phyloP scores from a whole-genome alignment of 202 grass and related monocot genomes.

The Cymbopogon flexuosus region DNA sequence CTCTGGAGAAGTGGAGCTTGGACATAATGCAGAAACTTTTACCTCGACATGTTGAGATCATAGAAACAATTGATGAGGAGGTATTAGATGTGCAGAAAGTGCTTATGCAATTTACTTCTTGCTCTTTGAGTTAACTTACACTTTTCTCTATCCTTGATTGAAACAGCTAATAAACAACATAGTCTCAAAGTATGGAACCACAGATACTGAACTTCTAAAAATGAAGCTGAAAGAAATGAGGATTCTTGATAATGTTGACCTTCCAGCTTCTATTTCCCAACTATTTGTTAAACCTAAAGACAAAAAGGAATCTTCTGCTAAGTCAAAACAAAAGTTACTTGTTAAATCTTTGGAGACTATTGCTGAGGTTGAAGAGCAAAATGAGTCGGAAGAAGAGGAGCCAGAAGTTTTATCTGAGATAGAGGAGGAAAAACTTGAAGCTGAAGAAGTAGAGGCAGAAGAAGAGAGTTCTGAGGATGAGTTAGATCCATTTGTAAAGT shows the following conservation, averaged over 20 bases:
- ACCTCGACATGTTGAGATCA: slow-evolving; percentile 96
- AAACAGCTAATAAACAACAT: slow-evolving; percentile 74
- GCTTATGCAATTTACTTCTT: slow-evolving; percentile 23
- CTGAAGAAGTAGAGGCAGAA: slow-evolving; percentile 37
- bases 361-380: slow-evolving; percentile 28
- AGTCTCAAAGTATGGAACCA: slow-evolving; percentile 62
- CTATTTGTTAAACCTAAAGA: slow-evolving; percentile 77
- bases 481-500: slow-evolving; percentile 64
- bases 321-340: slow-evolving; percentile 43
- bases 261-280: slow-evolving; percentile 59
- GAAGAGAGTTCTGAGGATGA: slow-evolving; percentile 56
- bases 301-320: slow-evolving; percentile 40
- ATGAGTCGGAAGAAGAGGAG: slow-evolving; percentile 30
- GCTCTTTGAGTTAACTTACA: not conserved
- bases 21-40: slow-evolving; percentile 98
- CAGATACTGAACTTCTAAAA: slow-evolving; percentile 69
- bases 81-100: slow-evolving; percentile 34
- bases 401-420: slow-evolving; percentile 29
- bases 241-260: slow-evolving; percentile 93
- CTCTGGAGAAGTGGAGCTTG: slow-evolving; percentile 96
- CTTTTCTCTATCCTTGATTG: slow-evolving; percentile 33
- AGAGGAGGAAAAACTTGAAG: slow-evolving; percentile 22
- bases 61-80: slow-evolving; percentile 90
- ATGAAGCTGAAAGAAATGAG: slow-evolving; percentile 86
- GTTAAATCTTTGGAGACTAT: slow-evolving; percentile 46